Base-by-base conservation (phyloP, 768 basidiomycete species). In the Hypsizygus marmoreus region DNA sequence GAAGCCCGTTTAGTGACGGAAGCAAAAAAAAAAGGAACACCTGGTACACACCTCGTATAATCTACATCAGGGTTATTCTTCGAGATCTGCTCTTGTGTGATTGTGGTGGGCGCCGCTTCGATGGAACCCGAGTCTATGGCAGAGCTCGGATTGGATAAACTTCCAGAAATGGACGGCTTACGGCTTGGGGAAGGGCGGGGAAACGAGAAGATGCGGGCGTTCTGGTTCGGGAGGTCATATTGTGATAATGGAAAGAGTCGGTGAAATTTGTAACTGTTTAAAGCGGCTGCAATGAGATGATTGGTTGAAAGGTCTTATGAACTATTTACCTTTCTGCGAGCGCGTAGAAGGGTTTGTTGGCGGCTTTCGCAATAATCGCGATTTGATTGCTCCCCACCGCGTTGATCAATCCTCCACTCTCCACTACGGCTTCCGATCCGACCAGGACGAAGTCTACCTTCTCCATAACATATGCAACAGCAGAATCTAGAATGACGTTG, bases 341-440 rank as follows among this genome's bases (percentile, higher is more conserved):
- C 40, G 91, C 95, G 69, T 97, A 98, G 65, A 98, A 94, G 4
- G 97, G 95, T 65, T 95, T 97, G 60, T 91, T 90, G 45, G 88
- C 81, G 29, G 91, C 88, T 65, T 92, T 91, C 42, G 97, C 95
- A 45, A 97, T 91, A 60, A 97, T 88, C 3, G 97, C 95, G 56
- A 97, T 93, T 69, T 97, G 93, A 67, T 91, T 94, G 58, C 93
- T 93, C 31, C 95, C 95, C 28, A 98, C 88, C 40, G 88, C 91
- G 61, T 94, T 94, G 56, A 95, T 82, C 49, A 92, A 71, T 4
- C 94, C 91, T 33, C 97, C 97, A 51, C 90, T 93, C 68, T 98
- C 97, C 4, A 97, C 95, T 20, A 99, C 95, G 6, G 95, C 97
- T 71, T 99, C 97, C 30, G 94, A 94, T 24, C 97, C 97, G 30